Conservation (phyloP, 2,329 filamentous ascomycete species). For the Acrodontium crateriforme region DNA sequence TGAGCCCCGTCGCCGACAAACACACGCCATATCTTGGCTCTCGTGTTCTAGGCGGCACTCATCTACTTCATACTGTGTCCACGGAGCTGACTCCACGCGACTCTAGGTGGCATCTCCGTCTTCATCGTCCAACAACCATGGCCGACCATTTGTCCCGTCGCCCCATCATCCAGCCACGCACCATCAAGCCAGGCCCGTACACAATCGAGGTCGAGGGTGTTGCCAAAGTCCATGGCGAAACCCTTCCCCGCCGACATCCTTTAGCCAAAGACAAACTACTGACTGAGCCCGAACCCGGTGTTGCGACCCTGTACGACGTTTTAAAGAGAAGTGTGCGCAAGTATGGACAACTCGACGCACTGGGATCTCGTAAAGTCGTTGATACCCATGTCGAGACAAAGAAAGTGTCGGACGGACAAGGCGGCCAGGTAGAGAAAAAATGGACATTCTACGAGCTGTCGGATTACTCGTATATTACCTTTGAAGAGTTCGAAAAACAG, state of each 20-base stretch:
- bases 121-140: no score
- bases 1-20: no score
- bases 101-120: no score
- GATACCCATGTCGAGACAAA: conserved; percentile 4
- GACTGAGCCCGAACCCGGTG: conserved; percentile 1
- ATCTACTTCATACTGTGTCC: no score
- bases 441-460: conserved; percentile 6
- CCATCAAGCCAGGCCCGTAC: no score
- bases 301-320: conserved; percentile 5
- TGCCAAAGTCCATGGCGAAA: conserved; percentile 5
- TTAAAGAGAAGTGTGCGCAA: conserved; percentile 1
- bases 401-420: conserved; percentile 6
- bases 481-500: conserved; percentile 4
- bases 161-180: no score
- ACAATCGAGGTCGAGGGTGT: conserved; percentile 4
- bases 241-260: conserved; percentile 4
- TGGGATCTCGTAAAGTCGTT: conserved; percentile 6
- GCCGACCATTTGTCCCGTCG: no score
- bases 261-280: conserved; percentile 3
- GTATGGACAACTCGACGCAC: conserved; percentile 3
- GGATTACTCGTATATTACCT: conserved; percentile 4
- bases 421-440: conserved; percentile 4
- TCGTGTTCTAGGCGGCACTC: no score
- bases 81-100: no score
- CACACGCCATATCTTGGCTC: no score